A percentile compares a stretch with the other conserved stretches of the same genome.
phyloP scores from a whole-genome alignment of 2,329 filamentous ascomycete species.

The Aspergillus brunneoviolaceus region DNA sequence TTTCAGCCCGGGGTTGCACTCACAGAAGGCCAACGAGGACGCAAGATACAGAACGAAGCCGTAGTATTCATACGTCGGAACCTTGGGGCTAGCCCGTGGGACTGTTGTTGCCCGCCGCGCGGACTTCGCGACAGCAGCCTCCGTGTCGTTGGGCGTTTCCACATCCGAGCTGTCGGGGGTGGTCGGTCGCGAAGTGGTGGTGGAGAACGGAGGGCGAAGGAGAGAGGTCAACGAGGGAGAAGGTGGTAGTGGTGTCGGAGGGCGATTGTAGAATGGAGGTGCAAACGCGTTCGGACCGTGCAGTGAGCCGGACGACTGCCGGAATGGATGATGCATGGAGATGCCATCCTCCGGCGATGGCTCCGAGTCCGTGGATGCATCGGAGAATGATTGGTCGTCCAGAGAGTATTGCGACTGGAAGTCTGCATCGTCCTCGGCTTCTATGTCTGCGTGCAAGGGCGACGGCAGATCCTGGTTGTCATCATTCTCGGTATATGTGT shows the following conservation, averaged over 20 bases:
- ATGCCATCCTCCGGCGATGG: conserved; percentile 29
- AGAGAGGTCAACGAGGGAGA: conserved; percentile 91
- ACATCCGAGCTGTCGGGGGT: conserved; percentile 91
- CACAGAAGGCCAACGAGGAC: conserved; percentile 75
- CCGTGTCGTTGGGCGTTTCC: conserved; percentile 64
- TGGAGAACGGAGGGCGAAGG: conserved; percentile 67
- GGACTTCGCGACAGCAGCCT: conserved; percentile 60
- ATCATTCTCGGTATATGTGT: conserved; percentile 22
- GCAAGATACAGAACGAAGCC: conserved; percentile 96
- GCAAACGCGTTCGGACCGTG: conserved; percentile 54
- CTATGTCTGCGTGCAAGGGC: conserved; percentile 29
- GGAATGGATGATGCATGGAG: conserved; percentile 39
- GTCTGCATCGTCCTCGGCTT: conserved; percentile 40
- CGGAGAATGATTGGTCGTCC: conserved; percentile 39
- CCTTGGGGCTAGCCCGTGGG: conserved; percentile 82
- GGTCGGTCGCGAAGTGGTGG: conserved; percentile 77
- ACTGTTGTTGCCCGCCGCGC: conserved; percentile 63
- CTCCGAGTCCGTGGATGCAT: conserved; percentile 34
- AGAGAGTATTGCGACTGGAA: conserved; percentile 49
- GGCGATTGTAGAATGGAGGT: conserved; percentile 94
- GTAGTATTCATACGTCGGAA: conserved; percentile 99
- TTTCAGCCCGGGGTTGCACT: conserved; percentile 36
- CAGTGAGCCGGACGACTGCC: conserved; percentile 43
- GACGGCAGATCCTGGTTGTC: conserved; percentile 31
- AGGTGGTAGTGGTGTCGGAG: conserved; percentile 90